A percentile compares a stretch with the other conserved stretches of the same genome.
Evolutionary conservation across 495 filamentous ascomycete species (phyloP).

Genomic region (Sphaerosporella brunnea): DNA sequence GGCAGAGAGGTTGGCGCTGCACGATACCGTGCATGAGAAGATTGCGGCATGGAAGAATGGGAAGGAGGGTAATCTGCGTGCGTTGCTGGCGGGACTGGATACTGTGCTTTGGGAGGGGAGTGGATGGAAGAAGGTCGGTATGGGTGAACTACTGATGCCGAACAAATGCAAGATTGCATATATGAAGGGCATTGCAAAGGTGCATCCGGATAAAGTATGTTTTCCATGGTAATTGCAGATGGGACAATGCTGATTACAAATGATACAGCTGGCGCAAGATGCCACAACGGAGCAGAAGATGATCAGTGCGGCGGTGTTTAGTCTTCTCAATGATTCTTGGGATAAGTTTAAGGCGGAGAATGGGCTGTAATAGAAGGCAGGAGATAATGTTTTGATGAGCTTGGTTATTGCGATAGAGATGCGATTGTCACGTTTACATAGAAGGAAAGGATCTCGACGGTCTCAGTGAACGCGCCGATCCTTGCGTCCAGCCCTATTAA

Average conservation of each 20-base stretch:
- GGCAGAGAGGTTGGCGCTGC: slow-evolving; percentile 77
- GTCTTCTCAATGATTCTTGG: slow-evolving; percentile 91
- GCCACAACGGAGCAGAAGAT: slow-evolving; percentile 89
- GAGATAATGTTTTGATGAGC: background rate
- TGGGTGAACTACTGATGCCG: slow-evolving; percentile 77
- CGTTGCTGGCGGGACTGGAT: slow-evolving; percentile 74
- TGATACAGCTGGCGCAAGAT: slow-evolving; percentile 59
- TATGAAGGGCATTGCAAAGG: slow-evolving; percentile 97
- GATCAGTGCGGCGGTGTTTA: slow-evolving; percentile 81
- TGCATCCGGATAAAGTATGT: slow-evolving; percentile 93
- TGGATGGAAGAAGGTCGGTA: slow-evolving; percentile 90
- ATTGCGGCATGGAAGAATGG: slow-evolving; percentile 67
- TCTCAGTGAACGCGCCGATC: too few relatives aligned
- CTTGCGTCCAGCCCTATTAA: too few relatives aligned
- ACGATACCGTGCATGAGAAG: slow-evolving; percentile 62
- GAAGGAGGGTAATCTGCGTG: slow-evolving; percentile 82
- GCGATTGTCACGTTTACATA: too few relatives aligned
- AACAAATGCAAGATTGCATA: slow-evolving; percentile 91
- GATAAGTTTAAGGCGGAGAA: slow-evolving; percentile 94
- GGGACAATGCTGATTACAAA: slow-evolving; percentile 11
- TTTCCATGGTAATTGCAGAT: slow-evolving; percentile 1
- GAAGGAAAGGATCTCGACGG: too few relatives aligned
- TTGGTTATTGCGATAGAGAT: too few relatives aligned
- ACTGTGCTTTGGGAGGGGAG: slow-evolving; percentile 76
- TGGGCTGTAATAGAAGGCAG: slow-evolving; percentile 35